Percentiles rank a stretch among this genome's conserved stretches.
phyloP scores from a whole-genome alignment of 1,139 yeast genomes.

The Taphrina confusa region DNA sequence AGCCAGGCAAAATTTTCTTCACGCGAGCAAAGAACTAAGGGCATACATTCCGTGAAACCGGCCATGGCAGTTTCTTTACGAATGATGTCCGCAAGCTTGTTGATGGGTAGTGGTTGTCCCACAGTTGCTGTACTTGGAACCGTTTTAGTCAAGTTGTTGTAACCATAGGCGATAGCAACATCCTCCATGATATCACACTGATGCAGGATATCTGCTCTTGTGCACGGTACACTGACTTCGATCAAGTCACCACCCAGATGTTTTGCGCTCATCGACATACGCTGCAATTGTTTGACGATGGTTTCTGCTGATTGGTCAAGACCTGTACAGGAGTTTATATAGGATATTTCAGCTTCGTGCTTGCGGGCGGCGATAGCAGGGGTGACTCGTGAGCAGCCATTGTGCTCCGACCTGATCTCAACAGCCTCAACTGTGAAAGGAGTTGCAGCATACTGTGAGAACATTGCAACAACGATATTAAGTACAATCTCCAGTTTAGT shows the following conservation, averaged over 20 bases:
- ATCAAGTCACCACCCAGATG: conserved; percentile 57
- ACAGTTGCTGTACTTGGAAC: conserved; percentile 79
- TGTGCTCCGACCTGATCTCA: conserved; percentile 78
- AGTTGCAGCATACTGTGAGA: conserved; percentile 76
- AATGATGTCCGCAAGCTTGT: conserved; percentile 85
- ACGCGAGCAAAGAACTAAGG: conserved; percentile 91
- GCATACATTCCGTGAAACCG: conserved; percentile 95
- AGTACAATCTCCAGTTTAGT: conserved; percentile 90
- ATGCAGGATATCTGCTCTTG: conserved; percentile 93
- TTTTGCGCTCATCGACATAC: conserved; percentile 76
- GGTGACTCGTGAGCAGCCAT: conserved; percentile 70
- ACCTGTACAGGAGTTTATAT: conserved; percentile 91
- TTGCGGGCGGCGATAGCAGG: conserved; percentile 72
- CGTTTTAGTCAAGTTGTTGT: conserved; percentile 72
- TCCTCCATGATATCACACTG: conserved; percentile 99
- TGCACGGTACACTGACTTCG: conserved; percentile 79
- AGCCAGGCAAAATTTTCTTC: conserved; percentile 93
- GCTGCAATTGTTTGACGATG: conserved; percentile 65
- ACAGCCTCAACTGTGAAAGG: conserved; percentile 80
- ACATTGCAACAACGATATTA: conserved; percentile 93
- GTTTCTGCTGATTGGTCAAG: conserved; percentile 68
- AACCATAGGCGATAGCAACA: conserved; percentile 95
- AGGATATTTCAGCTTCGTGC: conserved; percentile 73
- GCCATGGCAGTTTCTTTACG: conserved; percentile 91
- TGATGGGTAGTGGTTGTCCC: conserved; percentile 85